Conservation (phyloP, 208 protist genomes). For the Herpetomonas samuelpessoai region DNA sequence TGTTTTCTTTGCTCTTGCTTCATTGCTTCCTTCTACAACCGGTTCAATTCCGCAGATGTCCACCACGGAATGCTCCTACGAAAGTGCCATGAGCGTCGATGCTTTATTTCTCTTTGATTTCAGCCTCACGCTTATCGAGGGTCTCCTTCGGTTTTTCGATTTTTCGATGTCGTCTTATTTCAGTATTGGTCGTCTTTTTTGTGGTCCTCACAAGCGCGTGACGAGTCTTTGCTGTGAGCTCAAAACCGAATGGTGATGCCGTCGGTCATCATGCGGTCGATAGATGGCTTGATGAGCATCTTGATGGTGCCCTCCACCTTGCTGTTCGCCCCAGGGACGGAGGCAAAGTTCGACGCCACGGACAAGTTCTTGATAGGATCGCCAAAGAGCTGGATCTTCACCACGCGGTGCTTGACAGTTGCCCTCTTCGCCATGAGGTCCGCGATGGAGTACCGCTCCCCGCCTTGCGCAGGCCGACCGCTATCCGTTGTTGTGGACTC, state of each 20-base stretch:
- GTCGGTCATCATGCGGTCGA: conserved; percentile 80
- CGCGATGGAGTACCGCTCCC: conserved; percentile 30
- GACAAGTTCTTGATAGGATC: conserved; percentile 81
- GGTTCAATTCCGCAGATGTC: too few species aligned
- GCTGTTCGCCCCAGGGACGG: conserved; percentile 65
- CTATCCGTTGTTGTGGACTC: neutral
- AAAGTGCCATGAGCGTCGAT: too few species aligned
- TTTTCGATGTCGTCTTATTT: too few species aligned
- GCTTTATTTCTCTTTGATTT: too few species aligned
- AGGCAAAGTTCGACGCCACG: conserved; percentile 76
- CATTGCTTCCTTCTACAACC: too few species aligned
- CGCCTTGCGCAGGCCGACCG: neutral
- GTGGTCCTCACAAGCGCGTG: too few species aligned
- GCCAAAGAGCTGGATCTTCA: conserved; percentile 83
- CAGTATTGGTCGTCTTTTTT: too few species aligned
- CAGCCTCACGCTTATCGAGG: too few species aligned
- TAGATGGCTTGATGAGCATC: conserved; percentile 69
- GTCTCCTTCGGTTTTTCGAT: too few species aligned
- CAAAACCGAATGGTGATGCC: conserved; percentile 46
- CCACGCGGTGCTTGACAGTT: conserved; percentile 36
- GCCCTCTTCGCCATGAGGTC: conserved; percentile 51
- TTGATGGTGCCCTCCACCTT: conserved; percentile 78
- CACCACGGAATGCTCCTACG: too few species aligned
- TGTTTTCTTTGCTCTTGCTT: too few species aligned
- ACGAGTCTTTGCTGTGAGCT: too few species aligned